Base-by-base conservation (phyloP, 2,329 filamentous ascomycete species). In the Cryphonectria japonica region DNA sequence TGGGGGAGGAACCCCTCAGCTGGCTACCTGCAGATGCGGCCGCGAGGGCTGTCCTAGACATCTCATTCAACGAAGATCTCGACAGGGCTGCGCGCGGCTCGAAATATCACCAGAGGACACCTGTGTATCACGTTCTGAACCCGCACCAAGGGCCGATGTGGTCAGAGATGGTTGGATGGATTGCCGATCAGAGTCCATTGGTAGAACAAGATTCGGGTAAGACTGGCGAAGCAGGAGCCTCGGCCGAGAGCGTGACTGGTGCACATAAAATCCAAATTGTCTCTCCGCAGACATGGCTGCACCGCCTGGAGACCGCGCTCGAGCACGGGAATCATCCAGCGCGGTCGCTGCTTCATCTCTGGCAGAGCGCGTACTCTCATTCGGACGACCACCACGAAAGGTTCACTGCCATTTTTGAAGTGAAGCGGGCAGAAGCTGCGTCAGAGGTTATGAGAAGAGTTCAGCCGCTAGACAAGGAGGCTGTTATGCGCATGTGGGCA, bases 61-160 rank as follows among this genome's bases (percentile, higher is more conserved):
- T 83, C 64, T 72, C 73, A 1, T 69, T 77, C 37, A 26, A 57
- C 16, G 62, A 29, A 32, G 32, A 6, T 22, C 4, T 34, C 4
- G 29, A 41, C n/a, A 19, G 74, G 74, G 50, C 77, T 64, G 76
- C 71, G n/a, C 78, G 76, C 66, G 78, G 77, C 39, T 76, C 57
- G 6, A 61, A 66, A 19, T 6, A 59, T 26, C 41, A 67, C 19
- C 46, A 67, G 26, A 66, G 64, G 50, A 67, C 69, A 13, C 70
- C 72, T 0, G 82, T 88, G 5, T 84, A 83, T 71, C 85, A 88
- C 75, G 78, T 88, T 2, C 73, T 87, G 39, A 88, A 87, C 71
- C 80, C 82, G 39, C 79, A 84, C 71, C 76, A 70, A 11, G 74
- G 74, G 9, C 83, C 84, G 4, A 82, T 75, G 1, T 87, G 85